Base-by-base conservation (phyloP, 2,329 filamentous ascomycete genomes). In the Thermothelomyces thermophilus region DNA sequence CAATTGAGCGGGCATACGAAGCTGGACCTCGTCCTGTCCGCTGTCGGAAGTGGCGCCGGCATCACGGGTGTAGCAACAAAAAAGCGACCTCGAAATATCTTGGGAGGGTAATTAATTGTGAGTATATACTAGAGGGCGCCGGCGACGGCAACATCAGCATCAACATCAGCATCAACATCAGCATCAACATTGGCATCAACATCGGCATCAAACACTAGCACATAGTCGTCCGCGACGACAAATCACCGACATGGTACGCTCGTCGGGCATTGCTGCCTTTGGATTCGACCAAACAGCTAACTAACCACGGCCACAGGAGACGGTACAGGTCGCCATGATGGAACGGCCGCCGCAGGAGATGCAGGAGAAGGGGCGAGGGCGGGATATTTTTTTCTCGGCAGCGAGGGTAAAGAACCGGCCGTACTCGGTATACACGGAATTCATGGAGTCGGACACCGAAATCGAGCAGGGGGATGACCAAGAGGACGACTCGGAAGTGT, bases 381-480 rank as follows among this genome's bases (percentile, higher is more conserved):
- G 75, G 57, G 77, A 82, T 66, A 68, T 80, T 16, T 81, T 86
- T 64, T 85, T 86, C 67, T 66, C 77, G 54, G 78, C 76, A 60
- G 65, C 76, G 63, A 68, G 66, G 49, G 73, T 76, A 53, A 73
- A 68, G 19, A 68, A 73, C 46, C 70, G 84, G 51, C 85, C 86
- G 34, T 66, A 79, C 33, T 90, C 87, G 33, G 76, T 86, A 52
- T 79, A 84, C 37, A 91, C 86, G 19, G 84, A 90, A 61, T 85
- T 89, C 57, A 83, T 84, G 63, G 87, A 90, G 61, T 88, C 86
- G 35, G 87, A 91, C 55, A 80, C 74, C 72, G 77, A 81, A 42
- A 86, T 75, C 70, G 77, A 81, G 36, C 87, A 90, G 56, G 83
- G 86, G 43, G 73, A 74, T 71, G 77, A 80, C 33, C 86, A 89